Conservation (phyloP, 129 eudicot species). For the Centaurea solstitialis region DNA sequence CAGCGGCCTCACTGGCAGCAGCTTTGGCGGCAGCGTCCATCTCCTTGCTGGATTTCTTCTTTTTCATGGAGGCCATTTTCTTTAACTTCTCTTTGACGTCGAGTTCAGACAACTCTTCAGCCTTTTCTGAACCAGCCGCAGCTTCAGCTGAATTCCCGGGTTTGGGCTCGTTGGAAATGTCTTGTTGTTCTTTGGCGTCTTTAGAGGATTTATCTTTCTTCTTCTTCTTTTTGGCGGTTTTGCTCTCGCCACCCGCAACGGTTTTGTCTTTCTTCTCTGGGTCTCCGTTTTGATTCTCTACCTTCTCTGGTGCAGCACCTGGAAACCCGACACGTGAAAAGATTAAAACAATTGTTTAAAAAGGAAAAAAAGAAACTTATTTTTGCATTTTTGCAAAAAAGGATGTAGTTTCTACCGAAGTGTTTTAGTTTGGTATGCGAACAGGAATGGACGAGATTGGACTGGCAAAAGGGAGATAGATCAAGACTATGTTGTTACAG, state of each 20-base stretch:
- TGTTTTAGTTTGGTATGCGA: not conserved
- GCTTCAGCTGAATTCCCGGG: constrained; percentile 34
- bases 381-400: not conserved
- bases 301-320: constrained; percentile 52
- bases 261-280: constrained; percentile 60
- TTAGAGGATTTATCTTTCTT: constrained; percentile 81
- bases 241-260: constrained; percentile 55
- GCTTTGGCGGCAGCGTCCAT: constrained; percentile 87
- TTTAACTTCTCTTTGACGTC: constrained; percentile 79
- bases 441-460: too few species aligned
- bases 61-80: constrained; percentile 79
- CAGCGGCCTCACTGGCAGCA: constrained; percentile 91
- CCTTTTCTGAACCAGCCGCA: constrained; percentile 52
- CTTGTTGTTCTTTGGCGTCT: constrained; percentile 64
- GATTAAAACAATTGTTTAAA: not conserved
- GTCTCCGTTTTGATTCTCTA: constrained; percentile 53
- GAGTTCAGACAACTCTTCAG: constrained; percentile 54
- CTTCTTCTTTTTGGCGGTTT: constrained; percentile 83
- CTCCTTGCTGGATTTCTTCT: constrained; percentile 88
- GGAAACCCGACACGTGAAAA: not conserved
- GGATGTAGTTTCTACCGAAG: not conserved
- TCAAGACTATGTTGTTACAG: too few species aligned
- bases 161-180: constrained; percentile 44
- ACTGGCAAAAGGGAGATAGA: too few species aligned
- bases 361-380: not conserved